phyloP scores from a whole-genome alignment of 75 land plant genomes.

The Pinus taeda region DNA sequence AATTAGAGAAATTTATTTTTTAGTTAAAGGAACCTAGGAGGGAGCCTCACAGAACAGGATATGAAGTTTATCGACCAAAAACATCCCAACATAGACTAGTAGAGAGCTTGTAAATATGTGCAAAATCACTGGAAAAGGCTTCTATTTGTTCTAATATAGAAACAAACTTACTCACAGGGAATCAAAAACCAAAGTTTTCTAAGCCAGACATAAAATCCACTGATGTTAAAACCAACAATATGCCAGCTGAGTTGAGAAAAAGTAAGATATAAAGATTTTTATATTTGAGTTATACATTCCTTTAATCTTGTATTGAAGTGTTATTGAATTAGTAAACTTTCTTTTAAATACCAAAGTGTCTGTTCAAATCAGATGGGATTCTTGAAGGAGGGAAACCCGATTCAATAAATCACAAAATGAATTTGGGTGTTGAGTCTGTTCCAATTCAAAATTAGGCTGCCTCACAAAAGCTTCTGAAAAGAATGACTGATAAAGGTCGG shows the following conservation, averaged over 20 bases:
- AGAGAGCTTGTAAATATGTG: background rate
- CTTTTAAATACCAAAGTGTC: background rate
- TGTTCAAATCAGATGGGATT: background rate
- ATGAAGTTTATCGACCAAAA: slow-evolving; percentile 6
- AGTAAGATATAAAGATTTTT: background rate
- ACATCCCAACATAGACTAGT: background rate
- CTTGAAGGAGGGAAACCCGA: background rate
- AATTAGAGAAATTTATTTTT: too few species aligned
- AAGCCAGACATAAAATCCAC: background rate
- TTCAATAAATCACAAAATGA: background rate
- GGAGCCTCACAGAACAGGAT: background rate
- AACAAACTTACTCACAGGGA: background rate
- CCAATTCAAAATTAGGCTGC: slow-evolving; percentile 88
- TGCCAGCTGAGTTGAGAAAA: background rate
- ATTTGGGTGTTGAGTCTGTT: slow-evolving; percentile 43
- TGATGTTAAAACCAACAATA: background rate
- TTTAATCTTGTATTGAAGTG: background rate
- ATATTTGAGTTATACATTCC: background rate
- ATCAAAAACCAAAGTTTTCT: background rate
- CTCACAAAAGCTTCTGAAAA: slow-evolving; percentile 75
- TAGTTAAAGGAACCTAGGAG: too few species aligned
- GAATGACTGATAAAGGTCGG: slow-evolving; percentile 22
- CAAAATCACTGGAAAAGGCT: background rate
- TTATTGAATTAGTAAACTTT: background rate
- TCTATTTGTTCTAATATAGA: background rate